phyloP scores from a whole-genome alignment of 345 rosid species.

The Psidium friedrichsthalianum region DNA sequence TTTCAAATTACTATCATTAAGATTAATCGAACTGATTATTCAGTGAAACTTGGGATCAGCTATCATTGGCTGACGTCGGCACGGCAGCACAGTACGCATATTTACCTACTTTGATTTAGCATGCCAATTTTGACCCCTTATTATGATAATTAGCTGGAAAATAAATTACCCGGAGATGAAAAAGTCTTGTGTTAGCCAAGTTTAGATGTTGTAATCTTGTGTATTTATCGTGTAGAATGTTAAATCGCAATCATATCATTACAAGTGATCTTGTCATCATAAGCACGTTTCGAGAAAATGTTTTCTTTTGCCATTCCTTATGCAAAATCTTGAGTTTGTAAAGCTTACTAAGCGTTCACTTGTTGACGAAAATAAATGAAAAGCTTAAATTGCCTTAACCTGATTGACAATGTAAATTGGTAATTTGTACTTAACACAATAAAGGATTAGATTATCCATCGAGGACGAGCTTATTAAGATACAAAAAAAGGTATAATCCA shows the following conservation, averaged over 20 bases:
- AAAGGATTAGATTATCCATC: background rate
- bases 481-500: background rate
- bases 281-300: background rate
- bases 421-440: background rate
- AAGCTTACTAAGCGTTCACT: background rate
- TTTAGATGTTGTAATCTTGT: no score
- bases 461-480: background rate
- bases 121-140: no score
- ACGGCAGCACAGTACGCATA: no score
- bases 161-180: no score
- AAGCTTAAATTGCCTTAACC: background rate
- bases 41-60: no score
- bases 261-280: background rate
- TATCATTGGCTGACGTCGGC: no score
- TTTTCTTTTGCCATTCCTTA: background rate
- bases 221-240: no score
- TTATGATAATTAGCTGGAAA: no score
- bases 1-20: background rate
- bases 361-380: background rate
- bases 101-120: no score
- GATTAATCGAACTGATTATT: no score
- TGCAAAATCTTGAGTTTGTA: background rate
- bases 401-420: background rate
- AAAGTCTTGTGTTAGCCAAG: no score
- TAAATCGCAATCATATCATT: no score